These are phyloP conservation scores for Capsicum chinense DNA, from an alignment of 257 asterid species.

Conservation along the genomic window DNA sequence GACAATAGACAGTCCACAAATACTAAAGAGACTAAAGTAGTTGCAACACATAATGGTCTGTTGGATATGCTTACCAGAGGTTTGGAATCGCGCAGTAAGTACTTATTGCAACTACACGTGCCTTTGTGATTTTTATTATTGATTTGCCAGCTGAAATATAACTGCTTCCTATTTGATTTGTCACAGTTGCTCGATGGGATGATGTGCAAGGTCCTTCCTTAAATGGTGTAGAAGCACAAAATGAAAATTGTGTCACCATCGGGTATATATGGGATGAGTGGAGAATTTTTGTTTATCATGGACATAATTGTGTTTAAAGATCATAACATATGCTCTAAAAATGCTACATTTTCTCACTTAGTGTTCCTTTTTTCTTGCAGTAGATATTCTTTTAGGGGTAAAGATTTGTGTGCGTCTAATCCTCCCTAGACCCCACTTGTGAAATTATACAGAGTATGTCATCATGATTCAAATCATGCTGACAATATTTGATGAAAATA, in stretches of 20 bases:
- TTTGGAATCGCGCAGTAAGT: slow-evolving; percentile 67
- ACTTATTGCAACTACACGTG: not conserved
- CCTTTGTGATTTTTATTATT: slow-evolving; percentile 1
- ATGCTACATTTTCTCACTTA: no score
- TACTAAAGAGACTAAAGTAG: slow-evolving; percentile 35
- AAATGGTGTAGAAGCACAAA: slow-evolving; percentile 38
- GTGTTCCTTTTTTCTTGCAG: no score
- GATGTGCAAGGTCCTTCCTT: slow-evolving; percentile 46
- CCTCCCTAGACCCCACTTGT: not conserved
- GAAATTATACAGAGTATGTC: not conserved
- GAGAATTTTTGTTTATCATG: slow-evolving; percentile 47
- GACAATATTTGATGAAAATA: no score
- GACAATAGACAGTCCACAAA: slow-evolving; percentile 33
- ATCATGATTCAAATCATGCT: no score
- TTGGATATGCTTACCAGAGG: slow-evolving; percentile 67
- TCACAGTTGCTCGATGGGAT: slow-evolving; percentile 87
- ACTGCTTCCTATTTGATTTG: slow-evolving; percentile 36
- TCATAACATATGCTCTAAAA: not conserved
- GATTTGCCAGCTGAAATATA: not conserved
- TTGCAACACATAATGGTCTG: slow-evolving; percentile 41
- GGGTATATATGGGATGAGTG: slow-evolving; percentile 90
- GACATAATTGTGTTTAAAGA: not conserved
- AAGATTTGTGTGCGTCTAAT: no score
- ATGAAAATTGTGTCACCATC: slow-evolving; percentile 44
- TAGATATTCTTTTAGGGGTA: no score